Base-by-base conservation (phyloP, 2,329 filamentous ascomycete genomes). In the Rhexocercosporidium sp. region DNA sequence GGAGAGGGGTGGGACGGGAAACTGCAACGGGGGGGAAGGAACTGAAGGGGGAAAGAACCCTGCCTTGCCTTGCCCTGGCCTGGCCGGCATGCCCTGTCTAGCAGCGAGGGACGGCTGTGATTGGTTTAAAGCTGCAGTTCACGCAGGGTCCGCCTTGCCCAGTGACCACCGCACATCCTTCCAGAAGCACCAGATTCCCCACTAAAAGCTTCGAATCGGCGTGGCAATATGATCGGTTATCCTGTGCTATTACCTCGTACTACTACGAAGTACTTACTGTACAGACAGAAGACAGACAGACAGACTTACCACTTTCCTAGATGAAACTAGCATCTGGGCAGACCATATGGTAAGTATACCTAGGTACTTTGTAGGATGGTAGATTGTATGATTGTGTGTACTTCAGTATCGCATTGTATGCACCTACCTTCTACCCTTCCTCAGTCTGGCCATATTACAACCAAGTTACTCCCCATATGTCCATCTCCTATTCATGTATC, bases 141-240 rank as follows among this genome's bases (percentile, higher is more conserved):
- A 20, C 44, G 37, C 27, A 14, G 25, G 53, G 25, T 34, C 12
- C 47, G 14, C n/a, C 37, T 49, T n/a, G n/a, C 44, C 29, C 11
- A 22, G 54, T 51, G 41, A 51, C 47, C 59, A 57, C 37, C 22
- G 62, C n/a, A 65, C n/a, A 60, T 20, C 41, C 64, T 69, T 69
- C 68, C 59, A 29, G 68, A 69, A 69, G 62, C 4, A 3, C 16
- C n/a, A 20, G 41, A 44, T n/a, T 9, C 16, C 16, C 59, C 59
- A 62, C 65, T 67, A 65, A 59, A 60, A 61, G 62, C 67, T 67
- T 69, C 65, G 61, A 66, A 65, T 47, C 34, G 37, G 46, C 22
- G 59, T 51, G 59, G 59, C 59, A 9, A 61, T 34, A 22, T 29
- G 57, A 59, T 46, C 25, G 2, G 59, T 46, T 34, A 49, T 61